Evolutionary conservation across 345 rosid genomes (phyloP).

Genomic region (Angophora floribunda): DNA sequence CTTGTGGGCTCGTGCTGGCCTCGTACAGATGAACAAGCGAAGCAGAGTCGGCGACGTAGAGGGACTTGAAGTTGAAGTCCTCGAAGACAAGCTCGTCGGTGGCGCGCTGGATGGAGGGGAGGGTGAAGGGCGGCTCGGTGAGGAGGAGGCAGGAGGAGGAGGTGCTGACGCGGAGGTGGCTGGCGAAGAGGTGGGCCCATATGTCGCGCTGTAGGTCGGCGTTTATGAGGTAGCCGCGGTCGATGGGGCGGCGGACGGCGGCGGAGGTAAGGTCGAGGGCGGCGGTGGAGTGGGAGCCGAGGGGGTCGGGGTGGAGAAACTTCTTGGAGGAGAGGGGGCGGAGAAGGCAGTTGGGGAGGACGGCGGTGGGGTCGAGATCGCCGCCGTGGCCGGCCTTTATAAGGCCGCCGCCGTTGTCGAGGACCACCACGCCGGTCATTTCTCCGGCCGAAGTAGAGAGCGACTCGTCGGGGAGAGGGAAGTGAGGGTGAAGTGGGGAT

Average conservation of each 20-base stretch:
- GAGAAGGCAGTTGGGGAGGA: conserved; percentile 79
- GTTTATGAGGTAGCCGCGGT: conserved; percentile 90
- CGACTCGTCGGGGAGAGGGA: neutral
- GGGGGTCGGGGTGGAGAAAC: conserved; percentile 40
- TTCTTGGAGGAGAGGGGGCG: conserved; percentile 78
- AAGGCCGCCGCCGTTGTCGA: conserved; percentile 81
- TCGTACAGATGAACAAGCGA: conserved; percentile 80
- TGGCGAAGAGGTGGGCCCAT: conserved; percentile 70
- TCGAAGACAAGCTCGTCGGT: conserved; percentile 90
- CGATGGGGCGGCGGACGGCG: conserved; percentile 86
- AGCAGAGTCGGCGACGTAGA: conserved; percentile 59
- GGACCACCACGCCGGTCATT: conserved; percentile 42
- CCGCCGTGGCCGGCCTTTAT: conserved; percentile 85
- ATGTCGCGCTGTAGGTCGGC: conserved; percentile 83
- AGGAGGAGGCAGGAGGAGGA: conserved; percentile 62
- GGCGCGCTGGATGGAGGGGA: conserved; percentile 69
- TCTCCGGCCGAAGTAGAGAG: neutral
- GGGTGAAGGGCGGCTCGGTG: conserved; percentile 64
- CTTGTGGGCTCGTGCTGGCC: conserved; percentile 48
- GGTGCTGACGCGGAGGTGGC: conserved; percentile 45
- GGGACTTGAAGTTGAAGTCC: conserved; percentile 68
- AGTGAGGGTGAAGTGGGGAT: neutral
- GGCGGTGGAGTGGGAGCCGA: neutral
- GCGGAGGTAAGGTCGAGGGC: conserved; percentile 83
- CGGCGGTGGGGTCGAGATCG: conserved; percentile 59